Base-by-base conservation (phyloP, 208 protist genomes). In the Acanthamoeba healyi region DNA sequence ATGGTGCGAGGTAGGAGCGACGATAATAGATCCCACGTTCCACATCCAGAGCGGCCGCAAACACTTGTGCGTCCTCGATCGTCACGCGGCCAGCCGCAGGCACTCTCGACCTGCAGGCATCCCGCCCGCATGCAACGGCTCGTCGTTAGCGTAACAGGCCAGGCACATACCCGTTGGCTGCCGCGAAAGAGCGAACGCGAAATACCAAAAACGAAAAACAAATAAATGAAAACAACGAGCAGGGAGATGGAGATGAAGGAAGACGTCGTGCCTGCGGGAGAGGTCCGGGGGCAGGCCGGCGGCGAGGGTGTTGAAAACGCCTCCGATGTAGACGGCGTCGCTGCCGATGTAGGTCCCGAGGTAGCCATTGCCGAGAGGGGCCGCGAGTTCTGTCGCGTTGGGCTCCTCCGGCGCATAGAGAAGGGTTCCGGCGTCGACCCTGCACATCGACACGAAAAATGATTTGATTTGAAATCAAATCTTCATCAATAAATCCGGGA, bases 271-370 rank as follows among this genome's bases (percentile, higher is more conserved):
- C 86, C 86, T 92, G 54, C 86, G 54, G 2, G 86, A 67, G 40
- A 92, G 86, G 40, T 92, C 86, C 22, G 86, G 86, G 26, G 86
- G 86, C 6, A 92, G 86, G 86, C 86, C 86, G 15, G 86, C 54
- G n/a, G 86, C 54, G 38, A 92, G 61, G 40, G 58, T 67, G 86
- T 92, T 92, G 56, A 92, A 92, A 22, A 92, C 86, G 44, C 86
- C 86, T 0, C 58, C 86, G n/a, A 92, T 92, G 86, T 92, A 92
- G 58, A 92, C 86, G 38, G 86, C 86, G 26, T 67, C 58, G 61
- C 58, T 77, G 17, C 86, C 86, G 15, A 92, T 46, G 61, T 72
- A 92, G 15, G 86, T 72, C 19, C 58, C 86, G 32, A 92, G 26
- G 61, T 92, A 92, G 49, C 86, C 86, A 15, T 92, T 92, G 10